These are phyloP conservation scores for Silene vulgaris DNA, from an alignment of 179 eudicot genomes.

Conservation along the genomic window DNA sequence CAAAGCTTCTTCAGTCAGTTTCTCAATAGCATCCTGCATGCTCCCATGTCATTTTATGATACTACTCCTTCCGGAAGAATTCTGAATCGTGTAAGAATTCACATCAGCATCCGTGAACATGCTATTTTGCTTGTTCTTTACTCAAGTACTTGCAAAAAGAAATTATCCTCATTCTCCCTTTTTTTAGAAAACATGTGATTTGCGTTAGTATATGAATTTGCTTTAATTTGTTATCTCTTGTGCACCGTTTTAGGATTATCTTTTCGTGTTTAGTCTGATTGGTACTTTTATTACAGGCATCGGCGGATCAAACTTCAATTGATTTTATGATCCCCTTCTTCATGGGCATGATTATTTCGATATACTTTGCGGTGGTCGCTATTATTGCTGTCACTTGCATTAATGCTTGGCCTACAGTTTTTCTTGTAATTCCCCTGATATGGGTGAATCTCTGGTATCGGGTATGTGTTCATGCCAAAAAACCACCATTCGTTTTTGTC, in stretches of 20 bases:
- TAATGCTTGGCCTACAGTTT: conserved; percentile 74
- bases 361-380: conserved; percentile 57
- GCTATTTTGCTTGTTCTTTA: background rate
- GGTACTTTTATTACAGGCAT: conserved; percentile 44
- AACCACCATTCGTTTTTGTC: background rate
- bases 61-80: conserved; percentile 91
- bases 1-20: conserved; percentile 59
- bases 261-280: background rate
- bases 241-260: background rate
- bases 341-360: conserved; percentile 47
- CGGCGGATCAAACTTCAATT: conserved; percentile 69
- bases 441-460: conserved; percentile 83
- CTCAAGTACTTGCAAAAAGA: background rate
- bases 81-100: conserved; percentile 63
- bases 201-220: background rate
- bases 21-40: conserved; percentile 61
- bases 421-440: conserved; percentile 62
- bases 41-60: conserved; percentile 89
- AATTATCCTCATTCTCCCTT: background rate
- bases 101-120: background rate
- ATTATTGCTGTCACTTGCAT: conserved; percentile 71
- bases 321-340: conserved; percentile 70
- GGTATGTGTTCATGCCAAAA: conserved; percentile 35
- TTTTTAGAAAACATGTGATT: background rate
- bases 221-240: background rate